These are phyloP conservation scores for Lotmaria passim DNA, from an alignment of 208 protist species.

Conservation along the genomic window DNA sequence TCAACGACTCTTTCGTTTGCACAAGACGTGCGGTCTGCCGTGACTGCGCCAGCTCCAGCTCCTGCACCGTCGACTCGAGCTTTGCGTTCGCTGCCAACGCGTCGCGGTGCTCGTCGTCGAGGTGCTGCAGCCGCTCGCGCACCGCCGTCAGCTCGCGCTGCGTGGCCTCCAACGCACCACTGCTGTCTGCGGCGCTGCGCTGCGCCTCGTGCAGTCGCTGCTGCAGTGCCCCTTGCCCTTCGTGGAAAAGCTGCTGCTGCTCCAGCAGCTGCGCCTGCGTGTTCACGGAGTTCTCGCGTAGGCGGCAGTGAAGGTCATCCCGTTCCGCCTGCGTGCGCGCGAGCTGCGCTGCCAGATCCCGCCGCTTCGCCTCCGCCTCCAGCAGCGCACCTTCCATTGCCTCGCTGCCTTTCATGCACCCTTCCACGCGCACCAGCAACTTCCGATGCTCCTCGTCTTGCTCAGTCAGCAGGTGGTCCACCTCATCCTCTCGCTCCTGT, in stretches of 20 bases:
- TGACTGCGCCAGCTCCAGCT: background rate
- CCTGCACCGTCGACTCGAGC: background rate
- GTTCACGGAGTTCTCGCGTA: conserved; percentile 32
- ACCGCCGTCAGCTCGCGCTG: conserved; percentile 28
- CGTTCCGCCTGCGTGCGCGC: conserved; percentile 27
- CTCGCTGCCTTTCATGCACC: conserved; percentile 50
- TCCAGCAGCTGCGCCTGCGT: conserved; percentile 56
- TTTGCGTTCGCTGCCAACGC: background rate
- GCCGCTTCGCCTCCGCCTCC: conserved; percentile 31
- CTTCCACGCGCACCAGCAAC: conserved; percentile 41
- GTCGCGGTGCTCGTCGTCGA: conserved; percentile 51
- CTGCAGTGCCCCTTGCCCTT: conserved; percentile 19
- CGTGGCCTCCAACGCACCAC: conserved; percentile 15
- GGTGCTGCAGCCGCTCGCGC: conserved; percentile 25
- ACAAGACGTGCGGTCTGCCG: conserved; percentile 22
- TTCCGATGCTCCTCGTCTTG: conserved; percentile 27
- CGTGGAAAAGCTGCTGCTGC: conserved; percentile 58
- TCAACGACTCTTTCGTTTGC: conserved; percentile 31
- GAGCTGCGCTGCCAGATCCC: conserved; percentile 30
- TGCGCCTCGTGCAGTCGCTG: conserved; percentile 19
- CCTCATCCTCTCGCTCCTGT: conserved; percentile 15
- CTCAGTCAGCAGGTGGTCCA: conserved; percentile 11
- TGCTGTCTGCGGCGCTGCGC: conserved; percentile 7
- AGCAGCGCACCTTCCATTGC: conserved; percentile 47
- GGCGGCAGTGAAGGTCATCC: conserved; percentile 19